Evolutionary conservation across 1,284 basidiomycete genomes (phyloP).

Genomic region (Apiotrichum brassicae): DNA sequence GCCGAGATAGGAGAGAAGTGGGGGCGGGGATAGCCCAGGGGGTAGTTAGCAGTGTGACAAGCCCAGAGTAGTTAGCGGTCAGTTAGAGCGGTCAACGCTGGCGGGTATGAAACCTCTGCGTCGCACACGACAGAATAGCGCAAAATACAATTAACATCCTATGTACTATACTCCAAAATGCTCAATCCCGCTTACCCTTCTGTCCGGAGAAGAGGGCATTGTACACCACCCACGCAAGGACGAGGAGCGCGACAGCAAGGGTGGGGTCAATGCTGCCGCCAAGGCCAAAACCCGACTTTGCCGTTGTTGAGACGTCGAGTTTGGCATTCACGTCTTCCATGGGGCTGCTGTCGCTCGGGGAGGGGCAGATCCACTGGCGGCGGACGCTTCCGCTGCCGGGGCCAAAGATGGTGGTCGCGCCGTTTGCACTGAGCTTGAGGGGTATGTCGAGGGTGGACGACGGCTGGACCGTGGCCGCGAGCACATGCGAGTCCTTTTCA

Average conservation of each 20-base stretch:
- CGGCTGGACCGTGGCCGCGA: neutral
- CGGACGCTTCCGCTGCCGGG: neutral
- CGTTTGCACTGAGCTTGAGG: neutral
- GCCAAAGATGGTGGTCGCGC: neutral
- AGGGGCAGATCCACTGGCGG: neutral
- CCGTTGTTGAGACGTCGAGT: neutral
- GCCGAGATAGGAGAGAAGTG: conserved; percentile 69
- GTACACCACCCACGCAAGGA: neutral
- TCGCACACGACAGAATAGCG: no score
- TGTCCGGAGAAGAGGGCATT: neutral
- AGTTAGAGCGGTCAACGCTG: no score
- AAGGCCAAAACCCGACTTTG: neutral
- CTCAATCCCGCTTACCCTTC: neutral
- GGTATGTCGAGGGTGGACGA: neutral
- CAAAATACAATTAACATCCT: no score
- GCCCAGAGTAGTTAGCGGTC: no score
- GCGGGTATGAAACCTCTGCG: no score
- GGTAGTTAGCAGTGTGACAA: no score
- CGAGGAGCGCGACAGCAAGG: neutral
- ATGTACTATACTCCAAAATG: neutral
- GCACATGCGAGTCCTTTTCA: neutral
- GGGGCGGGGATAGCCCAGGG: conserved; percentile 51
- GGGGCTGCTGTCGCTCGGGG: no score
- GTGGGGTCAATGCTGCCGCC: conserved; percentile 1
- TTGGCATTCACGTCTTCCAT: neutral